These are phyloP conservation scores for Metrosideros polymorpha DNA, from an alignment of 441 rosid species.

Conservation along the genomic window DNA sequence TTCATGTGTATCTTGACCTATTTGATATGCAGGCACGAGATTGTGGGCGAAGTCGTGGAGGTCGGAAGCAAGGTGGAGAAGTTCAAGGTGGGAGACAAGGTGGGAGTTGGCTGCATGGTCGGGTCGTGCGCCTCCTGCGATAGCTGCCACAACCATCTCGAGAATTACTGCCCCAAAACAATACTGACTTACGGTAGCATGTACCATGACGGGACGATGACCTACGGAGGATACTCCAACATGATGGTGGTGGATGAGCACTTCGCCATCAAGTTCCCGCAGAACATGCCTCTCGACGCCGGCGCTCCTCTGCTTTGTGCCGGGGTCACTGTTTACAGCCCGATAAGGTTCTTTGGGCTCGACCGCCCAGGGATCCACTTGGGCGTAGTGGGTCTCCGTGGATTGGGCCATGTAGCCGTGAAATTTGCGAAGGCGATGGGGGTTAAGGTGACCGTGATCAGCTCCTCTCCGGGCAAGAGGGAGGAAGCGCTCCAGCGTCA, in stretches of 20 bases:
- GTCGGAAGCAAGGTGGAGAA: slow-evolving; percentile 15
- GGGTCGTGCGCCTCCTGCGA: slow-evolving; percentile 12
- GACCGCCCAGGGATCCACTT: slow-evolving; percentile 2
- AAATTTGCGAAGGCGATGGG: slow-evolving; percentile 21
- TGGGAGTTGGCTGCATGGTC: slow-evolving; percentile 15
- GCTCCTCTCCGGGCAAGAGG: slow-evolving; percentile 14
- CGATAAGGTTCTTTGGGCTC: slow-evolving; percentile 16
- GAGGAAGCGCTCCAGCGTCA: slow-evolving; percentile 14
- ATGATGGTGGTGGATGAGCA: slow-evolving; percentile 8
- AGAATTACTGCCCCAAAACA: slow-evolving; percentile 12
- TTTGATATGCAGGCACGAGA: slow-evolving; percentile 13
- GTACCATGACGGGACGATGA: slow-evolving; percentile 10
- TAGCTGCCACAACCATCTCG: slow-evolving; percentile 1
- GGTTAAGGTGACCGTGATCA: slow-evolving; percentile 12
- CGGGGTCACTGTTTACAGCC: slow-evolving; percentile 36
- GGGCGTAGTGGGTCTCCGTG: slow-evolving; percentile 17
- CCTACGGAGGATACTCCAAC: slow-evolving; percentile 33
- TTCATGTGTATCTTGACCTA: not conserved
- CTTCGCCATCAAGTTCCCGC: slow-evolving; percentile 18
- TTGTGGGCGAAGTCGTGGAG: slow-evolving; percentile 14
- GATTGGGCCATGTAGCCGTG: slow-evolving; percentile 12
- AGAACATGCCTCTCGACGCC: slow-evolving; percentile 22
- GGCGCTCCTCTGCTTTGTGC: slow-evolving; percentile 41
- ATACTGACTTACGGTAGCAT: not conserved
- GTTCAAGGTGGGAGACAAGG: slow-evolving; percentile 17